Conservation (phyloP, 1,139 yeast genomes). For the Taphrina confusa region DNA sequence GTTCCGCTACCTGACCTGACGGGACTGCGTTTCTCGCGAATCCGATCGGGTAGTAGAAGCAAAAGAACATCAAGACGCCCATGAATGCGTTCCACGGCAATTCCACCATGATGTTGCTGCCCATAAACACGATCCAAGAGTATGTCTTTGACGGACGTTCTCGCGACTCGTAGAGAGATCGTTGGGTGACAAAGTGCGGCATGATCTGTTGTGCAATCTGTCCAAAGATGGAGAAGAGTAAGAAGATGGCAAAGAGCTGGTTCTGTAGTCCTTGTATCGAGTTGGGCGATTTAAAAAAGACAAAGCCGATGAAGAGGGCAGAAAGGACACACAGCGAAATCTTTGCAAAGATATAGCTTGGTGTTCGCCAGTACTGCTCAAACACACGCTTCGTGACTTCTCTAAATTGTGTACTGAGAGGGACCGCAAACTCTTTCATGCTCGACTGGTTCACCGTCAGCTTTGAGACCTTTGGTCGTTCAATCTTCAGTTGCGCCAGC, state of each 20-base stretch:
- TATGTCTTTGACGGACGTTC: constrained; percentile 76
- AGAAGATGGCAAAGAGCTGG: constrained; percentile 62
- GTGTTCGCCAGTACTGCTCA: constrained; percentile 66
- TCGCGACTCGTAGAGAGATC: constrained; percentile 83
- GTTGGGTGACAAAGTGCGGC: constrained; percentile 68
- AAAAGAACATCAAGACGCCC: constrained; percentile 67
- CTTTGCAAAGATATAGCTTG: constrained; percentile 61
- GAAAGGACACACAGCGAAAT: constrained; percentile 53
- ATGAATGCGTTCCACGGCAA: constrained; percentile 70
- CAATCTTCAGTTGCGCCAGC: constrained; percentile 38
- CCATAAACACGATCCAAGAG: constrained; percentile 62
- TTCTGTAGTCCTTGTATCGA: constrained; percentile 54
- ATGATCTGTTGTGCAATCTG: constrained; percentile 71
- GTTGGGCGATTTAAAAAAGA: constrained; percentile 67
- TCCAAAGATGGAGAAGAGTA: constrained; percentile 63
- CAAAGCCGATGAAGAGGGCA: constrained; percentile 69
- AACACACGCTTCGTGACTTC: constrained; percentile 56
- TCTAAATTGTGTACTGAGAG: constrained; percentile 54
- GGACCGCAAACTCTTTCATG: constrained; percentile 43
- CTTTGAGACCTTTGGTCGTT: constrained; percentile 8
- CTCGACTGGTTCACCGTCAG: not conserved
- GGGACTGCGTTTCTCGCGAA: constrained; percentile 57
- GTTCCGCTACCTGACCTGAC: constrained; percentile 45
- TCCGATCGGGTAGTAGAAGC: constrained; percentile 84
- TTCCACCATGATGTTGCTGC: constrained; percentile 69